Evolutionary conservation across 371 early-diverging fungal genomes (phyloP).

Genomic region (Circinella minor): DNA sequence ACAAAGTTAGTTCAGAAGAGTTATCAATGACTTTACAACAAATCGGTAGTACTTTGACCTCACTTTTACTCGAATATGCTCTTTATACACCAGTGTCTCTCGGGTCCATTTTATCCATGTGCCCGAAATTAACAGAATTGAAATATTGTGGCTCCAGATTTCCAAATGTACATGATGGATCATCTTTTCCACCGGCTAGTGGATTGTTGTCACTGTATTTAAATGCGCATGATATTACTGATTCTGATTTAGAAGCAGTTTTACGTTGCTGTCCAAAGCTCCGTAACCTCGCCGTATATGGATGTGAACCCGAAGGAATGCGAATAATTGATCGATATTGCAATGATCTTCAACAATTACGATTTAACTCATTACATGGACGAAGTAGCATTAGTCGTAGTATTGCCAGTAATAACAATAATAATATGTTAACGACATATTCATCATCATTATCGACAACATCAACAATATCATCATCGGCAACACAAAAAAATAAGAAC

Average conservation of each 20-base stretch:
- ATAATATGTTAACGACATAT: neutral
- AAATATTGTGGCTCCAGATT: neutral
- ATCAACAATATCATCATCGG: too few relatives aligned
- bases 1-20: neutral
- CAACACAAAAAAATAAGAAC: neutral
- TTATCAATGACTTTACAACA: slow-evolving; percentile 1
- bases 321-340: slow-evolving; percentile 4
- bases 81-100: slow-evolving; percentile 1
- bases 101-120: slow-evolving; percentile 2
- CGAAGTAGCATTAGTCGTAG: neutral
- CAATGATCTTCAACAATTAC: slow-evolving; percentile 1
- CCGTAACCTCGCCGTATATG: slow-evolving; percentile 2
- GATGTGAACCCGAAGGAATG: neutral
- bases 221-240: slow-evolving; percentile 1
- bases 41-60: neutral
- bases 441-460: neutral
- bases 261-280: slow-evolving; percentile 11
- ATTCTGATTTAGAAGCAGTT: slow-evolving; percentile 6
- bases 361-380: neutral
- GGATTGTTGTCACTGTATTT: slow-evolving; percentile 2
- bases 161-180: neutral
- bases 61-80: slow-evolving; percentile 3
- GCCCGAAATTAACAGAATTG: slow-evolving; percentile 12
- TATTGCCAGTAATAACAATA: neutral
- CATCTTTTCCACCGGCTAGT: slow-evolving; percentile 1